Evolutionary conservation across 116 monocot species (phyloP).

Genomic region (Trichopus zeylanicus): DNA sequence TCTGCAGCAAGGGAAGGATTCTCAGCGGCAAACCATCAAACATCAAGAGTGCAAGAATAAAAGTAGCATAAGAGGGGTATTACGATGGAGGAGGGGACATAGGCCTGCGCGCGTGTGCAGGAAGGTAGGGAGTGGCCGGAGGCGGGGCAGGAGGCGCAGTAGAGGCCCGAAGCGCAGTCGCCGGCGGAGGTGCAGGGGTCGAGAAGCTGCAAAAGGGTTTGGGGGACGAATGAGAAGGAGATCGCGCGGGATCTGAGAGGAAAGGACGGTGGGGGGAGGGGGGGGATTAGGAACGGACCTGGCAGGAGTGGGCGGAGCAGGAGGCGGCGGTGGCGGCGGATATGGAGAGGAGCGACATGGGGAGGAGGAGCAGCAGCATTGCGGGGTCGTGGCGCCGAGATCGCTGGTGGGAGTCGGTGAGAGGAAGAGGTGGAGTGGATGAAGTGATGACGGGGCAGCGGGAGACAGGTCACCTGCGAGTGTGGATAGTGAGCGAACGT

Average conservation of each 20-base stretch:
- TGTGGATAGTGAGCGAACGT: too few relatives aligned
- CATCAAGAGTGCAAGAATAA: neutral
- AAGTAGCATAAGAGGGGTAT: neutral
- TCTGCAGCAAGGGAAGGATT: conserved; percentile 24
- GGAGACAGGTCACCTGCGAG: too few relatives aligned
- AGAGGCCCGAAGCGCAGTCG: conserved; percentile 63
- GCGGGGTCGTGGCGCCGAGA: too few relatives aligned
- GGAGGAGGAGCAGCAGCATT: neutral
- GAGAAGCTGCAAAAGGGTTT: conserved; percentile 28
- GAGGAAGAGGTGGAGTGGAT: too few relatives aligned
- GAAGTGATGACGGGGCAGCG: too few relatives aligned
- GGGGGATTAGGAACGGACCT: conserved; percentile 16
- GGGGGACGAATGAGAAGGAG: neutral
- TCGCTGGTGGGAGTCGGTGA: too few relatives aligned
- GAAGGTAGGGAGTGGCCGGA: conserved; percentile 36
- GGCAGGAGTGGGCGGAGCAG: conserved; percentile 22
- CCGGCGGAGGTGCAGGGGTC: conserved; percentile 50
- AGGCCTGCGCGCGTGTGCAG: conserved; percentile 63
- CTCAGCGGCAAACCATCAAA: neutral
- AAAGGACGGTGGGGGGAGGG: neutral
- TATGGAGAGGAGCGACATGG: conserved; percentile 1
- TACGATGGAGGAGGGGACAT: conserved; percentile 51
- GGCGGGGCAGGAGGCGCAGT: conserved; percentile 78
- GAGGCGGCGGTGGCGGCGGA: conserved; percentile 7
- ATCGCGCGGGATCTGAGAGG: neutral